Base-by-base conservation (phyloP, 2,329 filamentous ascomycete genomes). In the Ploettnerulaceae sp. region DNA sequence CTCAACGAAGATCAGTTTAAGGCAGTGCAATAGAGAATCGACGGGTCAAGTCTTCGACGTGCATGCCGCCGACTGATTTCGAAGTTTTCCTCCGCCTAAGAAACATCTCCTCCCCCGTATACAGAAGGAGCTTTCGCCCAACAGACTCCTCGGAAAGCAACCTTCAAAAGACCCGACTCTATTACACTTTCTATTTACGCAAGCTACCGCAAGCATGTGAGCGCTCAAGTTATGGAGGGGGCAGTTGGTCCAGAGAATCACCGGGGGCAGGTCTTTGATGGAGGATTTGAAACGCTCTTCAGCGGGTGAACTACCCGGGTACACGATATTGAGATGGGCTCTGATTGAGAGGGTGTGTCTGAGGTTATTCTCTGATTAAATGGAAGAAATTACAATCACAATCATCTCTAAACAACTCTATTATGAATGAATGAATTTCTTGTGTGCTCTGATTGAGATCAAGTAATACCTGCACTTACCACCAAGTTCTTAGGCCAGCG, bases 131-230 rank as follows among this genome's bases (percentile, higher is more conserved):
- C 39, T 26, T 37, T 33, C 8, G 15, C 34, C 24, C 18, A 35
- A 26, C n/a, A 48, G 28, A 15, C 21, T 29, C 18, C 31, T 36
- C 14, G 17, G 7, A 48, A 43, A 43, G 28, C 20, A 42, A 38
- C 22, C 3, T 35, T 38, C 9, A 36, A 51, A 33, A 51, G 44
- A 34, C 48, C 38, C 15, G 43, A 50, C 28, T 50, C 48, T 47
- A 21, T 50, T 24, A 50, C 48, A 5, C 42, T 50, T 40, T 37
- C 44, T 39, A 46, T 36, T 6, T 51, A 51, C 28, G 15, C 18
- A 37, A 29, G 38, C 25, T 51, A 47, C 24, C 26, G 40, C 22
- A 51, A 32, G 44, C 24, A 34, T 45, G 21, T 45, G 17, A 18
- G 42, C 24, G 12, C 42, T 45, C 15, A 45, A 37, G 14, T 37